Evolutionary conservation across 139 green algal genomes (phyloP), one percentile per base, ranked within the genome.

Genomic region (Zygnema circumcarinatum): DNA sequence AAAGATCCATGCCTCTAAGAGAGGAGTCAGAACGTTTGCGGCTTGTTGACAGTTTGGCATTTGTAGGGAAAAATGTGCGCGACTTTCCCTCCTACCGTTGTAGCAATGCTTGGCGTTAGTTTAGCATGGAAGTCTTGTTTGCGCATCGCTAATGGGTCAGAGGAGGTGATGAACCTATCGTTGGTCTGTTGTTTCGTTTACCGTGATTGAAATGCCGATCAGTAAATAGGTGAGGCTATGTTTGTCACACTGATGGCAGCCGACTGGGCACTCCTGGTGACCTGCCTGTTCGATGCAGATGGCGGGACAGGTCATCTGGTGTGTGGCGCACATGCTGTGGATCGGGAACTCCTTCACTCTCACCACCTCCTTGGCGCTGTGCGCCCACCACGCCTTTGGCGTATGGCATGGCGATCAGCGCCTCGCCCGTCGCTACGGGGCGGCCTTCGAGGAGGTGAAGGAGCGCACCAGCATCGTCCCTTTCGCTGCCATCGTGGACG

Each of bases 351-450:
- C 90, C 91, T 98, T 99, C 88, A 97, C 97, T 94, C 41, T 98
- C 20, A 92, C 89, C 25, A 96, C 96, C 0, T 95, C 92, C 1
- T 74, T 93, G n/a, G 94, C 90, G 1, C 93, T 99, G 22, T 96
- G 96, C 90, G 94, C 94, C 11, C 96, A 99, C 93, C 96, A 99
- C 88, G 68, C 96, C 31, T 98, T 99, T 91, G 95, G 93, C 67
- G 96, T 94, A 90, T 99, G 95, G 94, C 97, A 99, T 89, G 96
- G 96, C 1, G 96, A 99, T 91, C 93, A 92, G 74, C 92, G 96
- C 2, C 93, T 99, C 11, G 75, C 87, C 38, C 80, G 87, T 56
- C 97, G 97, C 91, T 96, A 98, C 81, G 96, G 96, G 2, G 93
- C 96, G 85, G 94, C 94, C 0, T 98, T 98, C 90, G 94, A 97